Evolutionary conservation across 2,329 filamentous ascomycete species (phyloP), one percentile per base, ranked within the genome.

Genomic region (Lojkania enalia): DNA sequence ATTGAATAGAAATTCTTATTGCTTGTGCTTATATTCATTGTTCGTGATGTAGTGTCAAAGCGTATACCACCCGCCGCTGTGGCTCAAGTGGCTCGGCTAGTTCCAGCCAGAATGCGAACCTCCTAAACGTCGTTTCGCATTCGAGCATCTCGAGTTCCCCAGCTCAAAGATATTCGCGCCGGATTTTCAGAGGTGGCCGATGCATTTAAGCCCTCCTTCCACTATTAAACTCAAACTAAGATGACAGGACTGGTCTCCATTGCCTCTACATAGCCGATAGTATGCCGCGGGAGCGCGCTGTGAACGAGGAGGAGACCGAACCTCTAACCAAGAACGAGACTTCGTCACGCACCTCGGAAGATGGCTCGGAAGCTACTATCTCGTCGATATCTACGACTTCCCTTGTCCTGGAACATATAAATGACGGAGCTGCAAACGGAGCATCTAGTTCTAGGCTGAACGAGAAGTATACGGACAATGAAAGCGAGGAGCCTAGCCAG

Each of bases 341-440:
- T 37, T 48, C 60, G 29, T 44, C 60, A 43, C 63, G 60, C 47
- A 46, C 51, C 46, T 70, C 67, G 46, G 61, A 68, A 49, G 68
- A 67, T 51, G 60, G 60, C 35, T 66, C 55, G 4, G 62, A 64
- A 41, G 79, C 79, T 50, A 89, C 88, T 3, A 69, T 81, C 35
- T 88, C 86, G n/a, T 86, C 86, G 30, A 84, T 84, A n/a, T 94
- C 88, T 23, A 92, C 88, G 9, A 90, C 86, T 3, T 92, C 88
- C 58, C 77, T 94, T 12, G 82, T 94, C 42, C 88, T 94, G 64
- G 88, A 94, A 55, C 83, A 86, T 51, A 79, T 92, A 54, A 79
- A 82, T 58, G 84, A 88, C 63, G 69, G 61, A 67, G 77, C 56
- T 43, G 53, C 45, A 49, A 67, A 54, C 58, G 59, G 49, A 52